Evolutionary conservation across 371 early-diverging fungal species (phyloP), one percentile per base, ranked within the genome.

Genomic region (Mortierella sp.): DNA sequence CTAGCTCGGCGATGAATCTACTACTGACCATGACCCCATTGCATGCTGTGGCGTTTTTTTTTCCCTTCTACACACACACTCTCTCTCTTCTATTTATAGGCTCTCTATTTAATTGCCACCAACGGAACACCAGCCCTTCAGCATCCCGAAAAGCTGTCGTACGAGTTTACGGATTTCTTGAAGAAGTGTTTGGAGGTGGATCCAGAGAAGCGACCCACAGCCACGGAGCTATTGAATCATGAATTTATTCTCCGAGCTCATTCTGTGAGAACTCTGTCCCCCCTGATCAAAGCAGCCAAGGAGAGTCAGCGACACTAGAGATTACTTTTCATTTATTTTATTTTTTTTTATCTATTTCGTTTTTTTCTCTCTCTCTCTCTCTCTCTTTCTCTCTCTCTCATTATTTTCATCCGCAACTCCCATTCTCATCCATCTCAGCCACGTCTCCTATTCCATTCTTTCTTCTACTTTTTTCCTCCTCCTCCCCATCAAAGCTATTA

Each of bases 71-170:
- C 4, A 79, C 94, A 30, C 83, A 91, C 50, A 95, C 95, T 19
- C 84, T 95, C 19, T 37, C 9, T 5, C 9, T 37, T 5, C 9
- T 37, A 37, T 6, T 80, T 94, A 30, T 83, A 91, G 52, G 95
- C 95, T 19, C 84, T 95, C 19, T 95, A 95, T 68, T 83, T 95
- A 64, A 95, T 95, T 82, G 95, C 95, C 4, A 95, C 95, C 16
- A 95, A 93, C 65, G 96, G 96, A 14, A 95, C 95, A 30, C 96
- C 95, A 18, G 85, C 88, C 63, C 76, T 96, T 19, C 91, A 94
- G 74, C 88, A 93, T 55, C 94, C 94, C 9, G 92, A 92, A 57
- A 84, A 82, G 14, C 72, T 95, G 46, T 90, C 91, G 18, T 82
- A 85, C 1, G 75, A 75, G 25, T 91, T 95, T 71, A 77, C 86